Base-by-base conservation (phyloP, 2,329 filamentous ascomycete genomes). In the Paracoccidioides brasiliensis region DNA sequence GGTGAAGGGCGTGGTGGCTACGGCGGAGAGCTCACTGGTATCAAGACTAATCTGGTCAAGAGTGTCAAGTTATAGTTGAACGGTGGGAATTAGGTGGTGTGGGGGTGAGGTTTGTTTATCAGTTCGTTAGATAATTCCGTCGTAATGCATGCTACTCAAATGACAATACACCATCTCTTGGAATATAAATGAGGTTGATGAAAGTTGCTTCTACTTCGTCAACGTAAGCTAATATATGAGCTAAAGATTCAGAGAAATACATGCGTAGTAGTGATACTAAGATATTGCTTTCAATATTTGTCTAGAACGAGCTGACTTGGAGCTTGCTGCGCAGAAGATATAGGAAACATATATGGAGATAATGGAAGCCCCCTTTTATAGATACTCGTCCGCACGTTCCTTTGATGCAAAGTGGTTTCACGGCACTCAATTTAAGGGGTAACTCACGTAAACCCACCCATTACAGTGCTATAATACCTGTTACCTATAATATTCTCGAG, bases 21-120 rank as follows among this genome's bases (percentile, higher is more conserved):
- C 75, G 82, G 82, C 61, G 93, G 93, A 74, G 93, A 97, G 72
- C 74, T 86, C 74, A 93, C 90, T 44, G 93, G 93, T 82, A 95
- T 98, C 75, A 97, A 96, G 78, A 87, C 85, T 64, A 86, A 87
- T 22, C 74, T 98, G 71, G 83, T 97, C 65, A 95, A 93, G 82
- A 95, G 89, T 79, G 80, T 88, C 67, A 97, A 93, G 78, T 76
- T 98, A 64, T 51, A 28, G 53, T 51, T 50, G 57, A 49, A 46
- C 14, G 22, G n/a, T 5, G 15, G n/a, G 33, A 15, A 12, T 40
- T 37, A 38, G n/a, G 33, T 33, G 46, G 32, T 9, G 12, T 12
- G 22, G 43, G 48, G 15, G 43, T 6, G 15, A 30, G 38, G 35
- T 38, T 37, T 35, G 43, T 54, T 10, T 46, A 30, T 5, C 30